Conservation (phyloP, 176 grass and related monocot species). For the Musa schizocarpa region DNA sequence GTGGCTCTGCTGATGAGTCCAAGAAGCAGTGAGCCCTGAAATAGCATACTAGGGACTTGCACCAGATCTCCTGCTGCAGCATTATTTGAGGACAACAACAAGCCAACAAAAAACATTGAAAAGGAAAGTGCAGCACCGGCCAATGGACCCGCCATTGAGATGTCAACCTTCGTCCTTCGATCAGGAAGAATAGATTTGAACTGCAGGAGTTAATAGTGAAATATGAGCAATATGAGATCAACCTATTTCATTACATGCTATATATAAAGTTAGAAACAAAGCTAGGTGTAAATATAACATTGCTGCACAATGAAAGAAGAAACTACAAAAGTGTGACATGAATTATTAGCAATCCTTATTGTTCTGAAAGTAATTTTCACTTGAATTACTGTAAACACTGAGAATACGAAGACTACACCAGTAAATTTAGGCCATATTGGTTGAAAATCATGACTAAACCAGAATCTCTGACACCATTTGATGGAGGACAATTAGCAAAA, state of each 20-base stretch:
- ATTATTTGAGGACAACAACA: conserved; percentile 75
- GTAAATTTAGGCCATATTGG: too few species aligned
- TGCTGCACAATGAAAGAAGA: not conserved
- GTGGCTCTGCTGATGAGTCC: conserved; percentile 89
- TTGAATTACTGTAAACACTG: not conserved
- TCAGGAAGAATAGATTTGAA: conserved; percentile 98
- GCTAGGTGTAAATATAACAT: not conserved
- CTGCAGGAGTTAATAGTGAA: conserved; percentile 44
- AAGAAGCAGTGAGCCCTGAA: conserved; percentile 95
- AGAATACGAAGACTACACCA: too few species aligned
- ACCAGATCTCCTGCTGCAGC: conserved; percentile 74
- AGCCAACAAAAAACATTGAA: conserved; percentile 93
- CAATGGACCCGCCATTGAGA: conserved; percentile 80
- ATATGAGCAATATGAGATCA: conserved; percentile 15
- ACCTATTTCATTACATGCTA: not conserved
- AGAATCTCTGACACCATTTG: too few species aligned
- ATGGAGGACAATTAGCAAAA: too few species aligned
- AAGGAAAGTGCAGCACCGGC: conserved; percentile 91
- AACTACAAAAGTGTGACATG: not conserved
- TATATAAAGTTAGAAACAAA: not conserved
- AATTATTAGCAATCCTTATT: not conserved
- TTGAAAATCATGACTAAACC: too few species aligned
- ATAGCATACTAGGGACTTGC: conserved; percentile 86
- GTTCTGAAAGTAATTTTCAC: not conserved
- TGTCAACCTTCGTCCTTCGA: conserved; percentile 80